Evolutionary conservation across 192 early-diverging fungal genomes (phyloP).

Genomic region (Coemansia sp.): DNA sequence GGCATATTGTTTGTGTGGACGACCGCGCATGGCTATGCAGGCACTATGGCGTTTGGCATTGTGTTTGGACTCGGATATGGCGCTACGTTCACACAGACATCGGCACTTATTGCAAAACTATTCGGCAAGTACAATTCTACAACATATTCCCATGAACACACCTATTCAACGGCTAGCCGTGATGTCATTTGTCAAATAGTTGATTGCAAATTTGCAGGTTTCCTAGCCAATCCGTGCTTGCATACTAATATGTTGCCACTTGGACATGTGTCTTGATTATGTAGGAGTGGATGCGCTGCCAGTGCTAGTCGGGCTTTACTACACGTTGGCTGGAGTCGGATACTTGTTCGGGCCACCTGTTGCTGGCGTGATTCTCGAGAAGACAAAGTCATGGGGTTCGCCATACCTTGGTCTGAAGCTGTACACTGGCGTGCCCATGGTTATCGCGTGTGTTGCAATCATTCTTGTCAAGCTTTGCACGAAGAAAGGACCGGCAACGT

Average conservation of each 20-base stretch:
- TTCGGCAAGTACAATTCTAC: constrained; percentile 39
- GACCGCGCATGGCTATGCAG: constrained; percentile 32
- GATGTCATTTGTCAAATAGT: too few species aligned
- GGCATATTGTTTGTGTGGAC: constrained; percentile 46
- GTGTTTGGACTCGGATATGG: constrained; percentile 53
- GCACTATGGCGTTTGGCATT: constrained; percentile 54
- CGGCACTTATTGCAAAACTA: constrained; percentile 44
- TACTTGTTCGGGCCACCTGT: constrained; percentile 51
- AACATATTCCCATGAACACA: background rate
- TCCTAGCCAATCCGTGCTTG: background rate
- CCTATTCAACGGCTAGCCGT: background rate
- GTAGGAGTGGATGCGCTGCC: constrained; percentile 51
- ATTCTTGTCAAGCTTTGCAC: constrained; percentile 27
- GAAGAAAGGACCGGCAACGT: constrained; percentile 6
- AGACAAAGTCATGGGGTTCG: constrained; percentile 45
- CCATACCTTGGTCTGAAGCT: constrained; percentile 49
- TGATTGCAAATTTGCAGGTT: too few species aligned
- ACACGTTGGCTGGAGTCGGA: constrained; percentile 44
- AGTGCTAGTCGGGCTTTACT: constrained; percentile 50
- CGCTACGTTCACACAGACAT: constrained; percentile 52
- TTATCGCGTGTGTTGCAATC: constrained; percentile 41
- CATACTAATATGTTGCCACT: background rate
- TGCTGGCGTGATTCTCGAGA: constrained; percentile 47
- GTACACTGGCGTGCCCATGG: constrained; percentile 46
- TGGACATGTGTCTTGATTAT: background rate